Conservation (phyloP, 352 stramenopile species). For the Aphanomyces stellatus region DNA sequence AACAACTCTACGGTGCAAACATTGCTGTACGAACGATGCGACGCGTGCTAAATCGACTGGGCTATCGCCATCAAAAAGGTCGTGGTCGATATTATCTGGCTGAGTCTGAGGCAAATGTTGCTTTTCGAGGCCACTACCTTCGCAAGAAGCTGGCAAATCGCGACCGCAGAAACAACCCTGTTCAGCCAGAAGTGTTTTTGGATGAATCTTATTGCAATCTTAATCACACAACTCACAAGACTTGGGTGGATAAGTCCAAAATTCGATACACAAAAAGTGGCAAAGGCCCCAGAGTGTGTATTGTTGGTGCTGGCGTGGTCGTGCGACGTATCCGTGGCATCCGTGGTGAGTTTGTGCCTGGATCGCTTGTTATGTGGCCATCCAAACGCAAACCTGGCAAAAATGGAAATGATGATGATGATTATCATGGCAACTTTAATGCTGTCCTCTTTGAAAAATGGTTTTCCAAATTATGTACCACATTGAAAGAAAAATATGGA, state of each 20-base stretch:
- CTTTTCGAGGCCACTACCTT: not conserved
- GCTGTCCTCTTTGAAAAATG: slow-evolving; percentile 8
- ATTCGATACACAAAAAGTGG: not conserved
- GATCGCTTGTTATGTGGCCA: not conserved
- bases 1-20: not conserved
- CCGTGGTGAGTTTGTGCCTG: too few relatives aligned
- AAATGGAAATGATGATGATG: not conserved
- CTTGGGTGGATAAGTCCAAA: not conserved
- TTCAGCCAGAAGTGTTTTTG: slow-evolving; percentile 20
- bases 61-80: not conserved
- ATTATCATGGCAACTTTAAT: slow-evolving; percentile 22
- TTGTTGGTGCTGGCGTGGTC: slow-evolving; percentile 16
- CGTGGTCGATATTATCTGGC: not conserved
- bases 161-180: not conserved
- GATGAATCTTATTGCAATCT: slow-evolving; percentile 25
- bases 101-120: not conserved
- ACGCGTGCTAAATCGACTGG: not conserved
- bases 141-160: not conserved
- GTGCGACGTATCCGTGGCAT: too few relatives aligned
- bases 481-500: not conserved
- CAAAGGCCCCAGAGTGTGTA: slow-evolving; percentile 6
- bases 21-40: not conserved
- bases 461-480: not conserved
- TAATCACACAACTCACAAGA: slow-evolving; percentile 20
- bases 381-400: not conserved